A percentile compares a stretch with the other conserved stretches of the same genome.
Evolutionary conservation across 208 protist species (phyloP).

Genomic region (Leishmania mexicana): DNA sequence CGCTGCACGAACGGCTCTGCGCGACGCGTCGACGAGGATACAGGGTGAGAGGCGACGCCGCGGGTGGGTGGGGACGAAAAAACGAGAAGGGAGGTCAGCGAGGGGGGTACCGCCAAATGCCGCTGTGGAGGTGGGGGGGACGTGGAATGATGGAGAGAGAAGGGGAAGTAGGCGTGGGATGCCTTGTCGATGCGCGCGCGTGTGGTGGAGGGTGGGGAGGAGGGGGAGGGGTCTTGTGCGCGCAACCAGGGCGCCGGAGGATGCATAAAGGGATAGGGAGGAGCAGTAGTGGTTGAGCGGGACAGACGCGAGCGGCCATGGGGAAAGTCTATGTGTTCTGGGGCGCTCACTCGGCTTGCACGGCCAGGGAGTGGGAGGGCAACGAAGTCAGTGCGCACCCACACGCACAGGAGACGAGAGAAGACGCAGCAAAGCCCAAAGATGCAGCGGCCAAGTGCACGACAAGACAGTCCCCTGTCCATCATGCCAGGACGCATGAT

Average conservation of each 20-base stretch:
- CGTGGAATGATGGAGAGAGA: slow-evolving; percentile 3
- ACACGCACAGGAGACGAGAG: no score
- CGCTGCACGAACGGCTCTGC: background rate
- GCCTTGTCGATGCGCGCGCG: background rate
- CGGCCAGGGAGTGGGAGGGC: no score
- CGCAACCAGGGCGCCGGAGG: background rate
- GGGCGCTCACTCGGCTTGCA: no score
- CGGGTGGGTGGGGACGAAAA: background rate
- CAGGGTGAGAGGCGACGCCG: background rate
- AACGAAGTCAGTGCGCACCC: no score
- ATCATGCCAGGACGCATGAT: no score
- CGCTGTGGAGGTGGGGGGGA: background rate
- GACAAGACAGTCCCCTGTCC: no score
- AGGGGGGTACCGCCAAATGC: background rate
- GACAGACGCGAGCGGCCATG: no score
- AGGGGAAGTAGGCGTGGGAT: background rate
- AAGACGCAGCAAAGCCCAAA: no score
- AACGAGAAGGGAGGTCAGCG: background rate
- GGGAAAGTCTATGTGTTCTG: no score
- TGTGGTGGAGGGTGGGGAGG: background rate
- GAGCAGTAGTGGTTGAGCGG: background rate
- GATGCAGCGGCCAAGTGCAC: no score
- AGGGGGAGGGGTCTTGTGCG: background rate
- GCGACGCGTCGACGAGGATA: background rate
- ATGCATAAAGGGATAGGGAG: background rate